Evolutionary conservation across 2,329 filamentous ascomycete species (phyloP), one percentile per base, ranked within the genome.

Genomic region (Tolypocladium ovalisporum): DNA sequence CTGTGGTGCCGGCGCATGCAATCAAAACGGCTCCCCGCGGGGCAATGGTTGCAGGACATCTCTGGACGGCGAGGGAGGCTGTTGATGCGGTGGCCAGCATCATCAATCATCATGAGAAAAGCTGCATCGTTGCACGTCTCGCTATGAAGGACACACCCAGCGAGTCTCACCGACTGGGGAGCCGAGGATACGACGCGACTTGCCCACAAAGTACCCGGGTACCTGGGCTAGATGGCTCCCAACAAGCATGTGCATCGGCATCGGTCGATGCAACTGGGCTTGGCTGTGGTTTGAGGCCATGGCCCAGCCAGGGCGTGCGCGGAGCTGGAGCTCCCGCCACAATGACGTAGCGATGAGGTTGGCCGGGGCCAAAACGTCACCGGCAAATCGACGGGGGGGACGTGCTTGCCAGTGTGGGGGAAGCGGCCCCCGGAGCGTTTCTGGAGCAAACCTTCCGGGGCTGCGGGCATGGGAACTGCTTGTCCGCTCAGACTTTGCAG

Each of bases 311-410:
- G 22, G 24, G 44, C 44, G 6, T 29, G 24, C 27, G 24, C 15
- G n/a, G 24, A 44, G 47, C 10, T 44, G 27, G n/a, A 62, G 61
- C 61, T 64, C 52, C 60, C 51, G 60, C 61, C 58, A 61, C 59
- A 49, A 60, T 64, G 62, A 63, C 62, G 62, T 63, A 62, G 56
- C 51, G 10, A 34, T 55, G 44, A 40, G 24, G 29, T 59, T 55
- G n/a, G n/a, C 7, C 24, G 12, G n/a, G 19, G 13, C 12, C 36
- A 40, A 9, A 19, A 19, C 17, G 44, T 12, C 17, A 29, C 27
- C 13, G 42, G 42, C 42, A 44, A 44, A 13, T 22, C 22, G 37
- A 29, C 13, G 24, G 40, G 22, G 19, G 39, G 40, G 40, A 17
- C 42, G 9, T 29, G 27, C 8, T 32, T 49, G 27, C 44, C 44